phyloP scores from a whole-genome alignment of 1,284 basidiomycete genomes.

The Marasmius oreades region DNA sequence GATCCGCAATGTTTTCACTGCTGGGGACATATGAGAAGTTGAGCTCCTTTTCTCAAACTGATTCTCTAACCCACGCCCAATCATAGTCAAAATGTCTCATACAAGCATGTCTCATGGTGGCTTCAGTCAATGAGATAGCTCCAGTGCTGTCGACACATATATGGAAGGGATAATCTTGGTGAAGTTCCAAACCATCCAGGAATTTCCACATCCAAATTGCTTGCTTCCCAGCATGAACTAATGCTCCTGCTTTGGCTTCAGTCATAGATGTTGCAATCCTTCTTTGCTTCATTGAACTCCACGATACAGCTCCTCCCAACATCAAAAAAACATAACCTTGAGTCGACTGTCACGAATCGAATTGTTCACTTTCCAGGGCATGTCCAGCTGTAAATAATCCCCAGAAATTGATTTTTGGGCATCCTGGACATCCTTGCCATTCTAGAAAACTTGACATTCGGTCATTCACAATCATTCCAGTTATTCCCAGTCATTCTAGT shows the following conservation, averaged over 20 bases:
- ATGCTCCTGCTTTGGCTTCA: constrained; percentile 11
- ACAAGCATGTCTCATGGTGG: neutral
- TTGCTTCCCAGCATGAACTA: constrained; percentile 13
- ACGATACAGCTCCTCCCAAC: constrained; percentile 24
- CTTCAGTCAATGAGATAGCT: neutral
- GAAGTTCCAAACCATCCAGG: neutral
- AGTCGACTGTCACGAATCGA: constrained; percentile 27
- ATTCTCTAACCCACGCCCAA: too few species aligned
- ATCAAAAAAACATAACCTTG: constrained; percentile 28
- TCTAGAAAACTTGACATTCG: too few species aligned
- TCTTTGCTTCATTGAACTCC: constrained; percentile 1
- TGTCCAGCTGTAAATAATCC: too few species aligned
- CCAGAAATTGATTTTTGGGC: too few species aligned
- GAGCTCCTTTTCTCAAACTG: too few species aligned
- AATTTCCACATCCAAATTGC: neutral
- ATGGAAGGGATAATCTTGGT: neutral
- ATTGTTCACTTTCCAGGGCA: too few species aligned
- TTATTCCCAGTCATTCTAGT: too few species aligned
- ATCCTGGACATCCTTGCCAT: too few species aligned
- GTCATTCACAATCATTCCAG: too few species aligned
- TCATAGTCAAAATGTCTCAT: neutral
- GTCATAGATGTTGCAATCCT: too few species aligned
- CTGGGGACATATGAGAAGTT: neutral
- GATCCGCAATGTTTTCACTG: neutral
- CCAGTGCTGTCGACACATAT: neutral